phyloP scores from a whole-genome alignment of 2,329 filamentous ascomycete species.

The Metarhizium rileyi region DNA sequence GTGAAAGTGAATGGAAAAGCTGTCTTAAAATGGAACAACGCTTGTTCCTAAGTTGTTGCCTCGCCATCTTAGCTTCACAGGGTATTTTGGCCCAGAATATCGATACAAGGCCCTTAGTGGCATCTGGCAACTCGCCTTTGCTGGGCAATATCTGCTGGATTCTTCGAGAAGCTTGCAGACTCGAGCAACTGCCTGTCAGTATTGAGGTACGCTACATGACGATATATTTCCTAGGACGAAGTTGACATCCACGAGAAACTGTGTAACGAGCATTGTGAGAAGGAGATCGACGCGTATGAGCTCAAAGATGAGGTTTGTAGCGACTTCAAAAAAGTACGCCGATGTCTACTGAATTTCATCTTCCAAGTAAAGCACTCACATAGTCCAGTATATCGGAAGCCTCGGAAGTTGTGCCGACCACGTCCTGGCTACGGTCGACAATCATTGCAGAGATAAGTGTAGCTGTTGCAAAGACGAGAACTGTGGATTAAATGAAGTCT shows the following conservation, averaged over 20 bases:
- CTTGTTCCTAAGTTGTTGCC: background rate
- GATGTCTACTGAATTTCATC: background rate
- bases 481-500: constrained; percentile 4
- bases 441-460: constrained; percentile 6
- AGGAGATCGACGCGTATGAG: constrained; percentile 1
- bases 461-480: constrained; percentile 3
- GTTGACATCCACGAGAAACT: constrained; percentile 3
- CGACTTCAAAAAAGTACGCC: constrained; percentile 5
- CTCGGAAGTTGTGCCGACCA: constrained; percentile 7
- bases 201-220: constrained; percentile 1
- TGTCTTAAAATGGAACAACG: background rate
- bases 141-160: constrained; percentile 7
- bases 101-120: background rate
- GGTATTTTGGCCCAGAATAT: constrained; percentile 1
- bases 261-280: constrained; percentile 6
- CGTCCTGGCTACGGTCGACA: background rate
- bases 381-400: constrained; percentile 2
- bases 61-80: background rate
- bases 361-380: background rate
- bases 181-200: constrained; percentile 2
- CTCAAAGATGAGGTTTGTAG: constrained; percentile 3
- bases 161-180: constrained; percentile 3
- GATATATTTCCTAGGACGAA: background rate
- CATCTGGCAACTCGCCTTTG: constrained; percentile 1
- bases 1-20: background rate